A percentile compares a stretch with the other conserved stretches of the same genome.
Conservation (phyloP, 331 rosid genomes). For the Quercus lobata region DNA sequence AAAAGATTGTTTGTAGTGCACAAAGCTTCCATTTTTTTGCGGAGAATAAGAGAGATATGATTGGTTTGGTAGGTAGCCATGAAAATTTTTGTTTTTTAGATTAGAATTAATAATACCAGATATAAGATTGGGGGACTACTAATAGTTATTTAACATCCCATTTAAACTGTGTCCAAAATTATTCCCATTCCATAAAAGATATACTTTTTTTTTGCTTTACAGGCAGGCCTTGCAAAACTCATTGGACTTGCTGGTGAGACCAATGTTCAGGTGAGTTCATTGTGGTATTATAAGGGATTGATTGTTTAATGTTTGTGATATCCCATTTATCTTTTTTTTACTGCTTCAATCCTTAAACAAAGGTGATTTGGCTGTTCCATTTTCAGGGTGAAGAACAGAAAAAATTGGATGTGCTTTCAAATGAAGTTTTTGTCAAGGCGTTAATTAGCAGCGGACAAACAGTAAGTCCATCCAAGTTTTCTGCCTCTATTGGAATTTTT, state of each 20-base stretch:
- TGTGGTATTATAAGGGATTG: not conserved
- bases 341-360: not conserved
- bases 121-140: no score
- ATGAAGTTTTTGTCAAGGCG: constrained; percentile 91
- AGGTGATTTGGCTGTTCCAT: not conserved
- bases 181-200: no score
- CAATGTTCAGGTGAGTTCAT: constrained; percentile 60
- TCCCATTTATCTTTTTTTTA: not conserved
- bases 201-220: not conserved
- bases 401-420: constrained; percentile 93
- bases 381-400: constrained; percentile 96
- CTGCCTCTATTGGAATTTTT: not conserved
- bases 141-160: no score
- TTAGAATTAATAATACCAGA: no score
- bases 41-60: no score
- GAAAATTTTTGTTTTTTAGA: no score
- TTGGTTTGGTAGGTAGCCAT: no score
- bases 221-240: constrained; percentile 92
- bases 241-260: constrained; percentile 94
- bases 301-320: not conserved
- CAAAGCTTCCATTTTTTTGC: no score
- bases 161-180: no score
- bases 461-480: constrained; percentile 36
- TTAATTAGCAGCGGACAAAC: constrained; percentile 88
- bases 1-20: no score